These are phyloP conservation scores for Ophiostoma sp. DNA, from an alignment of 2,329 filamentous ascomycete genomes.

Conservation along the genomic window DNA sequence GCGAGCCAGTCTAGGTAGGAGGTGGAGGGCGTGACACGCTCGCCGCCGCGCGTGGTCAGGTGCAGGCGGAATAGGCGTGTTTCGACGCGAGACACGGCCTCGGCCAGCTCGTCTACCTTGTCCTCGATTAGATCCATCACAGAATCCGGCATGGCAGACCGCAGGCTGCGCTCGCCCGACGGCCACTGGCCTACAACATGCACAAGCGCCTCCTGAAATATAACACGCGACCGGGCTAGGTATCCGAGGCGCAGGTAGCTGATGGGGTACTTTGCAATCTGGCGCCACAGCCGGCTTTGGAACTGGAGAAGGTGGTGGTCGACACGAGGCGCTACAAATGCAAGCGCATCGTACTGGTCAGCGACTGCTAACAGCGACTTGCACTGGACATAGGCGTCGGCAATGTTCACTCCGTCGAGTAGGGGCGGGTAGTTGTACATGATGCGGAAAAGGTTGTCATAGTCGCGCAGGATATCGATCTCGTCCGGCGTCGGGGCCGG, in stretches of 20 bases:
- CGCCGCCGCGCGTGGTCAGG: slow-evolving; percentile 71
- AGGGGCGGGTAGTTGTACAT: slow-evolving; percentile 89
- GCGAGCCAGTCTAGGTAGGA: slow-evolving; percentile 87
- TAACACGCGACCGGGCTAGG: slow-evolving; percentile 73
- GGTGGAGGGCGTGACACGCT: slow-evolving; percentile 72
- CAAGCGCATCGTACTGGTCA: slow-evolving; percentile 90
- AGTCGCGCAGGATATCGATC: slow-evolving; percentile 77
- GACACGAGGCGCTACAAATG: slow-evolving; percentile 80
- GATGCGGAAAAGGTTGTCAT: slow-evolving; percentile 90
- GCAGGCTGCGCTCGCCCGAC: slow-evolving; percentile 67
- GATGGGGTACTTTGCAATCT: slow-evolving; percentile 92
- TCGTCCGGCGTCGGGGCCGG: slow-evolving; percentile 53
- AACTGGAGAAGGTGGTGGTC: slow-evolving; percentile 94
- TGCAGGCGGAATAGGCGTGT: slow-evolving; percentile 74
- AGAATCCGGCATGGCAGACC: slow-evolving; percentile 63
- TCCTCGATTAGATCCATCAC: slow-evolving; percentile 90
- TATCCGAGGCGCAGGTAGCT: slow-evolving; percentile 88
- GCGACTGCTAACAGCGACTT: slow-evolving; percentile 81
- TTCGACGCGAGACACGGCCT: slow-evolving; percentile 73
- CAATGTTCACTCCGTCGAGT: slow-evolving; percentile 81
- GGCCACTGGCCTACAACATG: slow-evolving; percentile 97
- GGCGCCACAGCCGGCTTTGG: slow-evolving; percentile 85
- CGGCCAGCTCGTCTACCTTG: slow-evolving; percentile 87
- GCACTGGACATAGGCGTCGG: slow-evolving; percentile 87
- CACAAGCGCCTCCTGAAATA: slow-evolving; percentile 81